Base-by-base conservation (phyloP, 176 grass and related monocot genomes). In the Lolium multiflorum region DNA sequence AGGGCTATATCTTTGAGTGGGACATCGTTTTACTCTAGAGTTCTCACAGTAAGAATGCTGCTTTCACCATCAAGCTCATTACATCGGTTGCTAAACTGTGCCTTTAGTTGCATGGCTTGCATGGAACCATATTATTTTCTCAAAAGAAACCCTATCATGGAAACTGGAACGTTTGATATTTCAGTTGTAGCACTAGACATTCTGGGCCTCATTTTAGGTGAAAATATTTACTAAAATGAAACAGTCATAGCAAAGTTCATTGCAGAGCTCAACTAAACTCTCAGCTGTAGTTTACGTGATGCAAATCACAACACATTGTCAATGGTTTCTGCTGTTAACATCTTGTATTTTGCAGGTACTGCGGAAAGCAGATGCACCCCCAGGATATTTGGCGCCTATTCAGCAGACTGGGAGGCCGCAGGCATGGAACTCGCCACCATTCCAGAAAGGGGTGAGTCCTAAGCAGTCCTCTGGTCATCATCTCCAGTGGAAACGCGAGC, bases 401-500 rank as follows among this genome's bases (percentile, higher is more conserved):
- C 91, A 88, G 87, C 89, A 81, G 49, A 67, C 41, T 48, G 64
- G 81, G 71, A 93, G 76, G 85, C 83, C 72, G 35, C 43, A 84
- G 54, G 35, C 80, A 81, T 79, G 83, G 89, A 83, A 76, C 56
- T 51, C 80, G 4, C 48, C 72, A 51, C 28, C 61, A 11, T 25
- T 74, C 28, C 68, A 74, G 61, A 89, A 90, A 93, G 49, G 44
- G 20, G 85, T 20, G 8, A 28, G 21, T 49, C 73, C 87, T 78
- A 89, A 68, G 69, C 67, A 79, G 83, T 15, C 52, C 25, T 18
- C 72, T 20, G 67, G 68, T 28, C 66, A 88, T 84, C 93, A 90
- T 73, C 89, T 93, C 54, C 93, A 93, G 74, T 98, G 95, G 95
- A 95, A 84, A 81, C 89, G 95, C 11, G 93, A 98, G 3, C 79